These are phyloP conservation scores for Globisporangium recalcitrans DNA, from an alignment of 352 stramenopile species.

Conservation along the genomic window DNA sequence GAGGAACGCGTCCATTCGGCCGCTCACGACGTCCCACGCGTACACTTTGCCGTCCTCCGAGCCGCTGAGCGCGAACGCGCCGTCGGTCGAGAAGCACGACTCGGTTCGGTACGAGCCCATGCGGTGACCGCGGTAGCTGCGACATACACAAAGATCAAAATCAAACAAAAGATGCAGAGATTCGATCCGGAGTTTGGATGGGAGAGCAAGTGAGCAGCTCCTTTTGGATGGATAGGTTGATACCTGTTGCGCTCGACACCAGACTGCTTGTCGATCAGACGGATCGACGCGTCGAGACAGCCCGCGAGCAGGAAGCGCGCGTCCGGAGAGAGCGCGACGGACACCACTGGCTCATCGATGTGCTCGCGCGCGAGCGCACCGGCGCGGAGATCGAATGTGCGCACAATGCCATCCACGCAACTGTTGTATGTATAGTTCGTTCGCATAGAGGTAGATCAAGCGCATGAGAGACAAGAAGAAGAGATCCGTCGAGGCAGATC, in stretches of 20 bases:
- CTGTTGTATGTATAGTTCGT: constrained; percentile 6
- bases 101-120: constrained; percentile 68
- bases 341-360: constrained; percentile 78
- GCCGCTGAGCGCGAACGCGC: constrained; percentile 59
- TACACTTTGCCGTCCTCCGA: constrained; percentile 72
- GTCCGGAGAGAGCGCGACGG: constrained; percentile 67
- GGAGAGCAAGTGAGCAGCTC: neutral
- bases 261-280: constrained; percentile 63
- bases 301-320: constrained; percentile 71
- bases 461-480: neutral
- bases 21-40: constrained; percentile 56
- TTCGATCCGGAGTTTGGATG: constrained; percentile 2
- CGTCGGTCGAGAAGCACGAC: constrained; percentile 60
- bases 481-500: too few species aligned
- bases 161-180: neutral
- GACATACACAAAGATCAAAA: neutral
- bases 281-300: constrained; percentile 66
- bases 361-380: constrained; percentile 66
- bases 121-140: constrained; percentile 59
- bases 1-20: constrained; percentile 32
- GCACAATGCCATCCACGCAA: constrained; percentile 79
- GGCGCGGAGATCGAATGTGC: constrained; percentile 80
- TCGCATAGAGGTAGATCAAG: neutral
- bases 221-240: neutral
- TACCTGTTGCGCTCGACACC: constrained; percentile 74